phyloP scores from a whole-genome alignment of 768 basidiomycete species.

The Suillus spraguei region DNA sequence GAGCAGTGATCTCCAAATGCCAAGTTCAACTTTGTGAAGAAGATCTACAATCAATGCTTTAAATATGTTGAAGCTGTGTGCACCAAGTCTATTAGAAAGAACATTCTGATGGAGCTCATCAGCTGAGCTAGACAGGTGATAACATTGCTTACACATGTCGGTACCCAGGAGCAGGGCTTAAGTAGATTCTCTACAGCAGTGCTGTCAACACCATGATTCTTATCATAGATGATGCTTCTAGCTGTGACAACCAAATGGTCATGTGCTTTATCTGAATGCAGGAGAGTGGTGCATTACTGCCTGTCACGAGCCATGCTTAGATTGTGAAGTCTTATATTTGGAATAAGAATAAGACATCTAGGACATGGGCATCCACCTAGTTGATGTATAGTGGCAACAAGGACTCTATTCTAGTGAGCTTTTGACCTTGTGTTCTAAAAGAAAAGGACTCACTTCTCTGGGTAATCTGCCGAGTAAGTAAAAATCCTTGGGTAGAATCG shows the following conservation, averaged over 20 bases:
- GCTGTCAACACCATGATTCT: slow-evolving; percentile 26
- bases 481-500: slow-evolving; percentile 22
- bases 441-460: slow-evolving; percentile 31
- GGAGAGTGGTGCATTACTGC: not conserved
- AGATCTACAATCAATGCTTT: slow-evolving; percentile 35
- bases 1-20: slow-evolving; percentile 39
- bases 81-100: slow-evolving; percentile 29
- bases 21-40: slow-evolving; percentile 42
- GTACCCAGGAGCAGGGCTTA: slow-evolving; percentile 33
- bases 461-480: slow-evolving; percentile 24
- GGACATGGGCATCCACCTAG: slow-evolving; percentile 25
- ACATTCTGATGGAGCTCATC: slow-evolving; percentile 32
- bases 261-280: slow-evolving; percentile 16
- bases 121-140: not conserved
- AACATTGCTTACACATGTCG: slow-evolving; percentile 23
- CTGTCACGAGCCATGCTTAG: slow-evolving; percentile 24
- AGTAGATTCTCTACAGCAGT: slow-evolving; percentile 28
- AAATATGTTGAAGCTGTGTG: slow-evolving; percentile 26
- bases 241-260: slow-evolving; percentile 17
- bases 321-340: slow-evolving; percentile 18
- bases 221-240: slow-evolving; percentile 30
- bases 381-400: slow-evolving; percentile 20
- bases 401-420: slow-evolving; percentile 9
- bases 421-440: not conserved
- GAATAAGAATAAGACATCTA: slow-evolving; percentile 19